Evolutionary conservation across 306 rosid genomes (phyloP), one percentile per base, ranked within the genome.

Genomic region (Oxytropis ochrocephala): DNA sequence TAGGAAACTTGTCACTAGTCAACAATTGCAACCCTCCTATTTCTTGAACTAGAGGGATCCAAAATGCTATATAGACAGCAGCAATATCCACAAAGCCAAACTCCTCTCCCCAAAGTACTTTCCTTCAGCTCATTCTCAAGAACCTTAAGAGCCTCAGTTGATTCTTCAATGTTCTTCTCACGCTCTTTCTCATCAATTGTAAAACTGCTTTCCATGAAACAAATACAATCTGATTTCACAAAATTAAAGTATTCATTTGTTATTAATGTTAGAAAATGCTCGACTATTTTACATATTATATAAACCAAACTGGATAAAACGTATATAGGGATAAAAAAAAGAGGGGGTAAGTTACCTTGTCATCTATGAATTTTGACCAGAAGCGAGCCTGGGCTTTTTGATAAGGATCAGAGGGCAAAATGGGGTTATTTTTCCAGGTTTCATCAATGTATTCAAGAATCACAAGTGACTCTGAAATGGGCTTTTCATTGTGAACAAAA

Each of bases 61-160:
- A 84, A 70, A 24, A 74, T 2, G 82, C 83, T 33, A 86, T 14
- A 64, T 59, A 51, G 2, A 18, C 72, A 19, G 78, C 85, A 10
- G 65, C 79, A 65, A 89, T 81, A 62, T 89, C 89, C 3, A 84
- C 86, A 41, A 78, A 46, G 6, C 85, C 85, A 30, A 84, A 1
- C 0, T 49, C 79, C 8, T 86, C 85, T 50, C 89, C 96, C 88
- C 96, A 59, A 89, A 88, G 72, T 70, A 89, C 50, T 84, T 75
- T n/a, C 33, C 46, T 72, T 72, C 6, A 89, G 59, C 74, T 89
- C 89, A 5, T 84, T 70, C 69, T 89, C 88, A 2, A 86, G 76
- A 13, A 69, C 12, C 29, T 64, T 35, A 7, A 84, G 58, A 58
- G 53, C 42, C 62, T 82, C 85, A 0, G 5, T 7, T 12, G 65